A percentile compares a stretch with the other conserved stretches of the same genome.
These are phyloP conservation scores for Mercurialis annua DNA, from an alignment of 345 rosid genomes.

Conservation along the genomic window DNA sequence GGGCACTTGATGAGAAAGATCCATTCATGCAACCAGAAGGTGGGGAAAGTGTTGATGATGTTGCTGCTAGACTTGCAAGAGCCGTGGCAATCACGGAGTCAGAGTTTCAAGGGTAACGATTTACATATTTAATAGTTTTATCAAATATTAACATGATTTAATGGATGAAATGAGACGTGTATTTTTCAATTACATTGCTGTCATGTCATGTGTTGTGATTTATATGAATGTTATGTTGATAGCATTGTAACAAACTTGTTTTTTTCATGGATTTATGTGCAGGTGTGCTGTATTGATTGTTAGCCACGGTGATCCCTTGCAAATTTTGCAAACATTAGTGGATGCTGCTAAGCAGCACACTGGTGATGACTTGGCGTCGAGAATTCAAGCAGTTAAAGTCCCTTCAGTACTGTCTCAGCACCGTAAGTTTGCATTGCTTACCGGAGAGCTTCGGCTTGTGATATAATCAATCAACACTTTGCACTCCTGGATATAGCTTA, in stretches of 20 bases:
- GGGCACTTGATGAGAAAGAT: conserved; percentile 85
- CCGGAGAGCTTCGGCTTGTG: conserved; percentile 71
- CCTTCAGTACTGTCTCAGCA: conserved; percentile 70
- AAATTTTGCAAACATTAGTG: conserved; percentile 75
- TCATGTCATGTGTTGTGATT: too few relatives aligned
- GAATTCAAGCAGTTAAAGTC: conserved; percentile 42
- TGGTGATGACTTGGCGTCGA: conserved; percentile 33
- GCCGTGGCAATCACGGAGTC: conserved; percentile 56
- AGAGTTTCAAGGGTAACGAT: conserved; percentile 64
- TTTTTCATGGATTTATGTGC: conserved; percentile 7
- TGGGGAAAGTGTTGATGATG: conserved; percentile 89
- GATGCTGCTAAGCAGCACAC: conserved; percentile 43
- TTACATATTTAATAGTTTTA: conserved; percentile 14
- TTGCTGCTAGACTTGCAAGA: conserved; percentile 62
- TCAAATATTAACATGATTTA: too few relatives aligned
- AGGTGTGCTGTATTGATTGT: conserved; percentile 68
- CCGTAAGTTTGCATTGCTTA: conserved; percentile 62
- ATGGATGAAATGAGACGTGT: too few relatives aligned
- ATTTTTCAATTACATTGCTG: too few relatives aligned
- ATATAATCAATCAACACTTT: conserved; percentile 27
- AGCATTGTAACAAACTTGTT: too few relatives aligned
- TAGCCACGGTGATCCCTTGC: conserved; percentile 93
- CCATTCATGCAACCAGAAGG: conserved; percentile 64
- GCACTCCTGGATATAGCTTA: not conserved
- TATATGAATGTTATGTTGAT: too few relatives aligned